Evolutionary conservation across 495 filamentous ascomycete species (phyloP), one percentile per base, ranked within the genome.

Genomic region (Penicillium silybi): DNA sequence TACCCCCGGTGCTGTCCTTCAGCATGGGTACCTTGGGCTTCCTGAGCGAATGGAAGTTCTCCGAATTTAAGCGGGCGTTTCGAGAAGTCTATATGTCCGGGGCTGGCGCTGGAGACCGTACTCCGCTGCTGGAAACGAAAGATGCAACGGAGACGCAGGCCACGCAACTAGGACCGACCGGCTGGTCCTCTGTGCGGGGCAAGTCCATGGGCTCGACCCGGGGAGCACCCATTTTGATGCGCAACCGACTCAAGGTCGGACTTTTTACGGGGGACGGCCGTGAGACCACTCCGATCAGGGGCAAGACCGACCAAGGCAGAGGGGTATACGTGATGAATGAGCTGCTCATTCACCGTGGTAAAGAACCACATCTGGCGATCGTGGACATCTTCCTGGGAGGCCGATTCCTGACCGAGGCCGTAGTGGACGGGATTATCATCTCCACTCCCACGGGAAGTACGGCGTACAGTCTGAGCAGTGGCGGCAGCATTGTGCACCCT

Each of bases 1-100:
- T 97, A 0, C 93, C 93, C 0, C 93, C 95, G 0, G 85, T 97
- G n/a, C 75, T 98, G 19, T 87, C 86, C 10, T 98, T 98, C 69
- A 92, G 89, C 64, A 96, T 98, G 91, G 93, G 93, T 6, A 92
- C 92, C 0, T 72, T 98, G 2, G 93, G 93, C 0, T 98, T 98
- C 54, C 74, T 98, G 16, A 92, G 92, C 29, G 93, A 97, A 69
- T 97, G 92, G 91, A 92, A 90, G 56, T 97, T 97, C 66, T 74
- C 76, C 10, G 92, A 97, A 57, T 87, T 91, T 66, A 92, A 92
- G 62, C 79, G 87, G 20, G 93, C 92, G 0, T 96, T 93, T 71
- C 78, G 90, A 22, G 90, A 96, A 64, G 88, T 93, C 22, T 96
- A 93, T 69, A 92, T 95, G 88, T 92, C 88, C 53, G 91, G 91